Conservation (phyloP, 1,139 yeast species). For the Candida freyschussii region DNA sequence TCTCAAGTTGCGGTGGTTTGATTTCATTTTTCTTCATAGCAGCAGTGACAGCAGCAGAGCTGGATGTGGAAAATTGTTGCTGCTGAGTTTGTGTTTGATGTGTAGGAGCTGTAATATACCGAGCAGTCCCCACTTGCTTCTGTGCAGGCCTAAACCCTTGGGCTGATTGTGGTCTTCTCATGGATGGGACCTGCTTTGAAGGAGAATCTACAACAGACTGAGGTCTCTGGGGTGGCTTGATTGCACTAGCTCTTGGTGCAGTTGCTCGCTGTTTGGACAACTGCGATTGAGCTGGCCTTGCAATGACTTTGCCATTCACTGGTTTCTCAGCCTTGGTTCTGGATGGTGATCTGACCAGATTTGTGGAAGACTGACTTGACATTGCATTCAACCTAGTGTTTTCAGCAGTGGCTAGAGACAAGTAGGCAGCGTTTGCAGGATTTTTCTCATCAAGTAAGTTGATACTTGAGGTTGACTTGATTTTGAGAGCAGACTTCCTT, state of each 20-base stretch:
- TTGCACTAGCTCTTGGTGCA: constrained; percentile 6
- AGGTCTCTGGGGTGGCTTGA: constrained; percentile 8
- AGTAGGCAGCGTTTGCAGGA: constrained; percentile 60
- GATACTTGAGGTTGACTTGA: constrained; percentile 37
- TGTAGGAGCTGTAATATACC: constrained; percentile 4
- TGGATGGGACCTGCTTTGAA: constrained; percentile 5
- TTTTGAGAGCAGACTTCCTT: constrained; percentile 65
- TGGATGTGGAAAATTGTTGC: constrained; percentile 30
- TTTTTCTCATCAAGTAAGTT: constrained; percentile 34
- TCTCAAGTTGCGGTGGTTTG: constrained; percentile 36
- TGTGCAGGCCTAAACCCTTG: constrained; percentile 11
- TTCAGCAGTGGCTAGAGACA: constrained; percentile 70
- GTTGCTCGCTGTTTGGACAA: too few species aligned
- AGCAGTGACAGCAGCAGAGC: constrained; percentile 48
- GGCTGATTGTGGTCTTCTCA: constrained; percentile 14
- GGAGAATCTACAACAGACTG: constrained; percentile 7
- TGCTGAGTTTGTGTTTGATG: constrained; percentile 1
- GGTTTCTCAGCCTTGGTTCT: constrained; percentile 10
- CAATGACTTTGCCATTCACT: constrained; percentile 5
- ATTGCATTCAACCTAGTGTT: constrained; percentile 69
- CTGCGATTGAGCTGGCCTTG: constrained; percentile 2
- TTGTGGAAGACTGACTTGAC: constrained; percentile 25
- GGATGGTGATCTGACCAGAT: constrained; percentile 10
- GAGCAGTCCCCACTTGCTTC: not conserved
- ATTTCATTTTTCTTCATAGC: constrained; percentile 36